These are phyloP conservation scores for Umbelopsis sp. DNA, from an alignment of 192 early-diverging fungal species.

Conservation along the genomic window DNA sequence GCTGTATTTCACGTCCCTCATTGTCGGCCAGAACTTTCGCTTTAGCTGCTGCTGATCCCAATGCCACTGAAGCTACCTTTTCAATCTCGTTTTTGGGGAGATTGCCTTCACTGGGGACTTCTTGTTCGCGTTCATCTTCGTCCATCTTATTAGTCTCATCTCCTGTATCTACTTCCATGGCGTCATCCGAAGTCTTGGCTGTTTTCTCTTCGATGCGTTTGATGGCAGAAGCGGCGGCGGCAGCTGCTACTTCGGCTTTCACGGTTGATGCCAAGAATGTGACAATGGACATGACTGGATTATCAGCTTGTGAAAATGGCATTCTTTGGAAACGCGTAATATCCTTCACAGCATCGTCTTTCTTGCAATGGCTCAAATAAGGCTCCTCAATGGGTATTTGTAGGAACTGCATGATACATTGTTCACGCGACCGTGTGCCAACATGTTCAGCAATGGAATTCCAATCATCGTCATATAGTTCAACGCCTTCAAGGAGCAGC, in stretches of 20 bases:
- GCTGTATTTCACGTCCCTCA: conserved; percentile 87
- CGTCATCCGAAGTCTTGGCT: conserved; percentile 28
- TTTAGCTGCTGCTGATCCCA: conserved; percentile 93
- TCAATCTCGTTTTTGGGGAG: conserved; percentile 62
- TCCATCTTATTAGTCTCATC: conserved; percentile 17
- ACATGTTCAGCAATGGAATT: conserved; percentile 91
- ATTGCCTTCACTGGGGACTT: conserved; percentile 4
- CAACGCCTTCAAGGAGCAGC: conserved; percentile 90
- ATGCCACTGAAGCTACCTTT: conserved; percentile 81
- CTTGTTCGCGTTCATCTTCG: conserved; percentile 27
- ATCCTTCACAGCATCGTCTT: conserved; percentile 17
- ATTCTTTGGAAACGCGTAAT: conserved; percentile 66
- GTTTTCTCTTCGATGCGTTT: conserved; percentile 50
- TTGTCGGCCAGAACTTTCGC: conserved; percentile 77
- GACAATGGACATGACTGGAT: conserved; percentile 92
- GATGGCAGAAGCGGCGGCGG: conserved; percentile 82
- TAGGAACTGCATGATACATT: conserved; percentile 91
- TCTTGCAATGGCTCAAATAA: conserved; percentile 54
- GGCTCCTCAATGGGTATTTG: conserved; percentile 94
- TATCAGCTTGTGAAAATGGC: conserved; percentile 88
- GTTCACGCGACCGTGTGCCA: conserved; percentile 85
- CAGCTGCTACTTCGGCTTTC: conserved; percentile 84
- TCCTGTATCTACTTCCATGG: conserved; percentile 43
- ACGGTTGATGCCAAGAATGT: conserved; percentile 91
- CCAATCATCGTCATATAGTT: conserved; percentile 97